Evolutionary conservation across 2,329 filamentous ascomycete species (phyloP).

Genomic region (Botryotinia globosa): DNA sequence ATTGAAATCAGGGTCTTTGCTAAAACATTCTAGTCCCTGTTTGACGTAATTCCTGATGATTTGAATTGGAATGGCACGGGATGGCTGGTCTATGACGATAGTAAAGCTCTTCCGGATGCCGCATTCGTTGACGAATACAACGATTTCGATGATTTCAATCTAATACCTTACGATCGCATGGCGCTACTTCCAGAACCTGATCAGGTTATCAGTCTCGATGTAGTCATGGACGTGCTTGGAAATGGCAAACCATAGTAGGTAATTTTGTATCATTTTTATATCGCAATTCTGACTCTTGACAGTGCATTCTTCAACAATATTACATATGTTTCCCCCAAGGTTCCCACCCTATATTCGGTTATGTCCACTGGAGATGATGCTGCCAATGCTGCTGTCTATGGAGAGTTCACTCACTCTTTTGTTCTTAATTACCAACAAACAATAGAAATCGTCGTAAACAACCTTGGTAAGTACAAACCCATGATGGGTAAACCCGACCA

Average conservation of each 20-base stretch:
- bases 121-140: slow-evolving; percentile 58
- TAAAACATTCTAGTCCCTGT: slow-evolving; percentile 51
- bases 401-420: slow-evolving; percentile 62
- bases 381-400: slow-evolving; percentile 61
- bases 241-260: slow-evolving; percentile 66
- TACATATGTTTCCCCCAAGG: slow-evolving; percentile 61
- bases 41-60: slow-evolving; percentile 59
- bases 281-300: slow-evolving; percentile 8
- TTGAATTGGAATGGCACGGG: slow-evolving; percentile 68
- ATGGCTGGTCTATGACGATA: slow-evolving; percentile 58
- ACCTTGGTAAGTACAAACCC: slow-evolving; percentile 43
- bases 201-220: slow-evolving; percentile 59
- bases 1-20: slow-evolving; percentile 13
- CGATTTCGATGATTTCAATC: slow-evolving; percentile 69
- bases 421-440: slow-evolving; percentile 66
- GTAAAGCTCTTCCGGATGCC: slow-evolving; percentile 48
- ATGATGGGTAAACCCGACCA: not conserved
- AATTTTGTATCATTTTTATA: not conserved
- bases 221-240: slow-evolving; percentile 64
- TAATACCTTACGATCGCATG: slow-evolving; percentile 67
- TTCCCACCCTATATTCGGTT: slow-evolving; percentile 66
- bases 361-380: slow-evolving; percentile 53
- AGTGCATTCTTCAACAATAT: slow-evolving; percentile 60
- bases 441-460: slow-evolving; percentile 76
- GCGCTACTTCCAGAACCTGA: slow-evolving; percentile 60